These are phyloP conservation scores for Chaetomium fimeti DNA, from an alignment of 495 filamentous ascomycete species.

Conservation along the genomic window DNA sequence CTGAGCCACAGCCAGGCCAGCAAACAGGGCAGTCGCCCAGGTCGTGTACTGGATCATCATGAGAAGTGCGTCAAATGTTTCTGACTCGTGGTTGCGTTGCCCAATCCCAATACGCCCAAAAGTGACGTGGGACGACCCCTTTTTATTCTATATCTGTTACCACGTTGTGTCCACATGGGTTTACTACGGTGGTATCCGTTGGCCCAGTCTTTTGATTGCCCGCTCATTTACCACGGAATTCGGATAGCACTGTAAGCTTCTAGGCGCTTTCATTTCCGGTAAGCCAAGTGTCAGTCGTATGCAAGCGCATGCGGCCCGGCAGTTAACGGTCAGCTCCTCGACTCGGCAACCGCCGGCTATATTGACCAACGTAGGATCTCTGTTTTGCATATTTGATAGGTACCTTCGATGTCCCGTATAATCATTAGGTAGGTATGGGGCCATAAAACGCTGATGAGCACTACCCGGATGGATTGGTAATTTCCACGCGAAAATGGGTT, in stretches of 20 bases:
- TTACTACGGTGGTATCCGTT: too few relatives aligned
- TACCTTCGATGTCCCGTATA: too few relatives aligned
- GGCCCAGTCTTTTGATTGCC: background rate
- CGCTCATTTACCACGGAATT: background rate
- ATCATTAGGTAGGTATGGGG: too few relatives aligned
- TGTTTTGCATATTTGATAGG: too few relatives aligned
- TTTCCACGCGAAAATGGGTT: too few relatives aligned
- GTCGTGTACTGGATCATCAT: background rate
- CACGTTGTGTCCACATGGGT: background rate
- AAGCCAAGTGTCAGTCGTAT: slow-evolving; percentile 1
- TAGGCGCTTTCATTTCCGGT: background rate
- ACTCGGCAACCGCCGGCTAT: too few relatives aligned
- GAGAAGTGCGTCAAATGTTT: background rate
- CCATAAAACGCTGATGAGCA: too few relatives aligned
- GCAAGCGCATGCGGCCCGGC: background rate
- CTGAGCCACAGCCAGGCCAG: background rate
- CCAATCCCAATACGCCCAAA: background rate
- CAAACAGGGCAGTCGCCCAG: slow-evolving; percentile 10
- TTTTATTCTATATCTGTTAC: background rate
- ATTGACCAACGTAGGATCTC: too few relatives aligned
- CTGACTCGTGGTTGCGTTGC: background rate
- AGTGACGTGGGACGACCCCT: background rate
- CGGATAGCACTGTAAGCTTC: background rate
- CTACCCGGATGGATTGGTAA: too few relatives aligned
- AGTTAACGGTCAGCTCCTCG: background rate